Base-by-base conservation (phyloP, 441 rosid genomes). In the Corymbia citriodora region DNA sequence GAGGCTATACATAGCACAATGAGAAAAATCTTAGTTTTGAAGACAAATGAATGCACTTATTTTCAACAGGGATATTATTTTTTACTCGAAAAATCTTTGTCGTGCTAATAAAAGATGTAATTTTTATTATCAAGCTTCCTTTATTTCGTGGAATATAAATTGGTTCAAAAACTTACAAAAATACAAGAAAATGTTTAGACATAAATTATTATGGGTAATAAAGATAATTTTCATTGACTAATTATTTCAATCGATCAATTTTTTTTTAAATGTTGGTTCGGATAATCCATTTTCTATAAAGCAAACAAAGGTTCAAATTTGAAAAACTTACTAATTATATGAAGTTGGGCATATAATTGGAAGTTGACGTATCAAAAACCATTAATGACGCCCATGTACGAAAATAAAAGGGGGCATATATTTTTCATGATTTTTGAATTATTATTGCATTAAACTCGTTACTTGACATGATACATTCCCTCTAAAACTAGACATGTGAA, bases 301-400 rank as follows among this genome's bases (percentile, higher is more conserved):
- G 45, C 45, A 40, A 40, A 40, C 45, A 40, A 40, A 40, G 45
- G 45, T 40, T 40, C 45, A 40, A 4, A 2, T 0, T 68, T 40
- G 31, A 4, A 31, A 65, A 68, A 68, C 19, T 68, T 68, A 36
- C 45, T 17, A 68, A 68, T 68, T 68, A 31, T 17, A 31, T 31
- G 79, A 31, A 68, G 68, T 61, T 27, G 31, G 31, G 68, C 68
- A 61, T 12, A n/a, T 0, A 61, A 27, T 61, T 61, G 16, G 36
- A 4, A 3, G 27, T 10, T 6, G 49, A 3, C 4, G 0, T 0
- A 27, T 72, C 49, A 3, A 72, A 3, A 72, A 72, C 9, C 19
- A 72, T 10, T 6, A 36, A 72, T 19, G 27, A 72, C 27, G 19
- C 5, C 29, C 15, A 7, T 36, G 0, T 40, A 74, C 23, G 82